phyloP scores from a whole-genome alignment of 371 early-diverging fungal species.

The Mortierella sp. region DNA sequence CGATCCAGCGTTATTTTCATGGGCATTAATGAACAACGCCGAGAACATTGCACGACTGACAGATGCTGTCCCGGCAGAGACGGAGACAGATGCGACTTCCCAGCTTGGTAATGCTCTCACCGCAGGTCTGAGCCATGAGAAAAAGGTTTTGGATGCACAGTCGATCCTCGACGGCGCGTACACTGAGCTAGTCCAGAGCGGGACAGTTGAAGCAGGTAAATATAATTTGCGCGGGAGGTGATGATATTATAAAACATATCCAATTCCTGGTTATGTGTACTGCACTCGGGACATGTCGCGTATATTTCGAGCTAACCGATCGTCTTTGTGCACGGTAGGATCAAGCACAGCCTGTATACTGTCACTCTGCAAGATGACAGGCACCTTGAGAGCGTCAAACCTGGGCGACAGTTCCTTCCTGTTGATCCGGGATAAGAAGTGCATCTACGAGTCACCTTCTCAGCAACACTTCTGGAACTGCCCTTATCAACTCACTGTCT shows the following conservation, averaged over 20 bases:
- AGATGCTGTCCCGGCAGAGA: conserved; percentile 21
- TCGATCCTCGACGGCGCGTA: conserved; percentile 70
- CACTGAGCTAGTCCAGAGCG: conserved; percentile 63
- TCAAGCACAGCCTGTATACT: conserved; percentile 78
- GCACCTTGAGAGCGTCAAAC: conserved; percentile 70
- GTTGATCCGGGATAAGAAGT: conserved; percentile 67
- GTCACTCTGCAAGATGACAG: conserved; percentile 70
- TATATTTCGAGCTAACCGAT: background rate
- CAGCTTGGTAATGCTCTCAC: background rate
- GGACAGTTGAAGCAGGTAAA: conserved; percentile 70
- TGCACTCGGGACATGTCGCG: background rate
- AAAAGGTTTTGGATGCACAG: conserved; percentile 61
- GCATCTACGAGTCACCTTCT: conserved; percentile 72
- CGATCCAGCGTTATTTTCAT: conserved; percentile 70
- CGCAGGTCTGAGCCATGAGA: conserved; percentile 7
- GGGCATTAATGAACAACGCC: conserved; percentile 79
- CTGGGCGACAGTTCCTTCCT: conserved; percentile 76
- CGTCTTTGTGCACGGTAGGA: conserved; percentile 24
- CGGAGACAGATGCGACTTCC: too few species aligned
- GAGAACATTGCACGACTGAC: conserved; percentile 63
- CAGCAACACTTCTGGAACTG: conserved; percentile 81
- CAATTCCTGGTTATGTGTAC: background rate
- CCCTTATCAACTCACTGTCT: conserved; percentile 76
- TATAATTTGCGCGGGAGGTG: too few species aligned
- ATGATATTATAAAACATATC: background rate